Percentiles rank a stretch among this genome's conserved stretches.
These are phyloP conservation scores for Cyclospora cayetanensis DNA, from an alignment of 169 alveolate genomes.

Conservation along the genomic window DNA sequence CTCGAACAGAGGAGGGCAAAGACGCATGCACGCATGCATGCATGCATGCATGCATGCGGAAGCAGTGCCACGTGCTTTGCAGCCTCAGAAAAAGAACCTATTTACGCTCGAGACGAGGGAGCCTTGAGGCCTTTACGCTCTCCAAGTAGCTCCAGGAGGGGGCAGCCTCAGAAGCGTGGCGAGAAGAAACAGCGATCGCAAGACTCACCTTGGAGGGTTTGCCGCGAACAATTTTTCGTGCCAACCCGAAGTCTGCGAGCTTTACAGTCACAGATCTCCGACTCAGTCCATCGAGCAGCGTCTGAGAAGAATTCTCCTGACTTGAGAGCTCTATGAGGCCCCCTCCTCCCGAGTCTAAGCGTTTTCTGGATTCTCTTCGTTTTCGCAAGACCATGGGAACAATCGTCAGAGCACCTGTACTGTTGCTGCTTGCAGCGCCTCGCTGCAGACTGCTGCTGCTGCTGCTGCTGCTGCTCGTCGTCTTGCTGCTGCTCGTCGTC, in stretches of 20 bases:
- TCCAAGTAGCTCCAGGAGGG: no score
- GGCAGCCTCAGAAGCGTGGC: no score
- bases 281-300: background rate
- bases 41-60: no score
- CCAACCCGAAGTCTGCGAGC: conserved; percentile 50
- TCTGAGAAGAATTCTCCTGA: background rate
- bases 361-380: background rate
- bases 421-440: background rate
- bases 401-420: background rate
- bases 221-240: conserved; percentile 24
- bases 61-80: no score
- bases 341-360: background rate
- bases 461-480: conserved; percentile 11
- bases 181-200: no score
- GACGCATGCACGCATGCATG: no score
- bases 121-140: no score
- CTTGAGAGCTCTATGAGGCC: background rate
- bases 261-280: background rate
- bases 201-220: no score
- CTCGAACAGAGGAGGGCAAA: no score
- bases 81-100: no score
- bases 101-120: no score
- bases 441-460: background rate
- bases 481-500: background rate
- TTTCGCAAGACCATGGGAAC: conserved; percentile 54